phyloP scores from a whole-genome alignment of 352 stramenopile genomes.

The Plasmopara muralis region DNA sequence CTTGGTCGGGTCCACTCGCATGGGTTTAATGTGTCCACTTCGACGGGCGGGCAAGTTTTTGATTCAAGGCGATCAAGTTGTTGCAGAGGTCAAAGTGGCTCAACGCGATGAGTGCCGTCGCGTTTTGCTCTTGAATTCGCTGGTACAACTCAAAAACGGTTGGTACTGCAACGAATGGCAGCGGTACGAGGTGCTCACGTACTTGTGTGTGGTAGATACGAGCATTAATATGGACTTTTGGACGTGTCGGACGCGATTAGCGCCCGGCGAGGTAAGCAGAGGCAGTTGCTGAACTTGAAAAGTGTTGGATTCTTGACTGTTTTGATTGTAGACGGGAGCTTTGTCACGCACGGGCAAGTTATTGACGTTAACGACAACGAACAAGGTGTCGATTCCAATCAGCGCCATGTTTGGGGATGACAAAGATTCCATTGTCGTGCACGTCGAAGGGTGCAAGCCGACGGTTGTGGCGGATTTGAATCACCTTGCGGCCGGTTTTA shows the following conservation, averaged over 20 bases:
- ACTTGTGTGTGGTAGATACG: conserved; percentile 36
- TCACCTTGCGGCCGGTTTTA: conserved; percentile 48
- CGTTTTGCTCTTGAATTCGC: conserved; percentile 79
- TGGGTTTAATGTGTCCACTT: conserved; percentile 76
- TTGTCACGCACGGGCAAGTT: conserved; percentile 37
- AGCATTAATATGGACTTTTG: conserved; percentile 80
- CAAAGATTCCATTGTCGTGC: conserved; percentile 79
- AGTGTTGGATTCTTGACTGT: background rate
- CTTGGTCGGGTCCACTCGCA: conserved; percentile 55
- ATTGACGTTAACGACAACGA: conserved; percentile 49
- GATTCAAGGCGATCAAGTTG: conserved; percentile 77
- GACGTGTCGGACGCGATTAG: conserved; percentile 50
- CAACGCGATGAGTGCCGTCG: conserved; percentile 79
- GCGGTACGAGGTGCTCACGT: background rate
- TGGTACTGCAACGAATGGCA: conserved; percentile 8
- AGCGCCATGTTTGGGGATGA: conserved; percentile 72
- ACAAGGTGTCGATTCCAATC: conserved; percentile 81
- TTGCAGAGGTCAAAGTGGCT: conserved; percentile 85
- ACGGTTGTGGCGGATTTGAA: conserved; percentile 73
- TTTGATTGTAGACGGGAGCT: conserved; percentile 26
- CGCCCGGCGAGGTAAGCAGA: conserved; percentile 40
- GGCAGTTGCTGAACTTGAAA: background rate
- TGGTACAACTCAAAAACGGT: conserved; percentile 86
- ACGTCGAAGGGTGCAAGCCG: conserved; percentile 78
- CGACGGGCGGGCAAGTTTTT: conserved; percentile 83